Percentiles rank a stretch among this genome's conserved stretches.
Conservation (phyloP, 2,329 filamentous ascomycete genomes). For the Nigrograna mackinnonii region DNA sequence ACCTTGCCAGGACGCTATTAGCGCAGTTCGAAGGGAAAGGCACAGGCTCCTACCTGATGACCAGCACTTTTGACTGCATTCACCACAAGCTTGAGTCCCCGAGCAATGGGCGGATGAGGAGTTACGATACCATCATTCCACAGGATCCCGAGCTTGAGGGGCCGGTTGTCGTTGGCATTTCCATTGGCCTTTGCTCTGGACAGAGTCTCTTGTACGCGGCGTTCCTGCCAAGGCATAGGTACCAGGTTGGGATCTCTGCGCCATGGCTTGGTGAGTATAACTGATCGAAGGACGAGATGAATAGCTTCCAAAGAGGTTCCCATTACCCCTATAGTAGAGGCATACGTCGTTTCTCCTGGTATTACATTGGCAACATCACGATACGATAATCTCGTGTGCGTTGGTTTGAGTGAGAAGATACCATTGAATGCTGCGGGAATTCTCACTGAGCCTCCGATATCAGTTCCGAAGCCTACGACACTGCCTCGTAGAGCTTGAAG, state of each 20-base stretch:
- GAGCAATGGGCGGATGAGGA: constrained; percentile 53
- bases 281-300: constrained; percentile 54
- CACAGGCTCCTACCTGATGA: constrained; percentile 45
- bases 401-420: constrained; percentile 51
- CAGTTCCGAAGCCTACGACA: constrained; percentile 57
- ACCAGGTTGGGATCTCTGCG: constrained; percentile 63
- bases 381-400: constrained; percentile 1
- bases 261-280: constrained; percentile 65
- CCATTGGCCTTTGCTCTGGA: constrained; percentile 15
- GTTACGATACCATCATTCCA: constrained; percentile 51
- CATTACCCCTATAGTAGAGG: constrained; percentile 64
- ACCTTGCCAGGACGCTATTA: constrained; percentile 24
- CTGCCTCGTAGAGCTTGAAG: constrained; percentile 55
- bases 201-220: background rate
- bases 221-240: constrained; percentile 59
- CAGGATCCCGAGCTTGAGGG: constrained; percentile 2
- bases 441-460: constrained; percentile 56
- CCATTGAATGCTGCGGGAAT: constrained; percentile 60
- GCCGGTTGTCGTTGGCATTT: background rate
- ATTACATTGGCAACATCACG: constrained; percentile 3
- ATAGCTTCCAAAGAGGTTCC: constrained; percentile 57
- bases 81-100: constrained; percentile 41
- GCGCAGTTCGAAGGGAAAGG: background rate
- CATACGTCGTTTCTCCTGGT: constrained; percentile 59
- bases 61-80: constrained; percentile 45